A percentile compares a stretch with the other conserved stretches of the same genome.
Evolutionary conservation across 495 filamentous ascomycete species (phyloP).

Genomic region (Neurospora africana): DNA sequence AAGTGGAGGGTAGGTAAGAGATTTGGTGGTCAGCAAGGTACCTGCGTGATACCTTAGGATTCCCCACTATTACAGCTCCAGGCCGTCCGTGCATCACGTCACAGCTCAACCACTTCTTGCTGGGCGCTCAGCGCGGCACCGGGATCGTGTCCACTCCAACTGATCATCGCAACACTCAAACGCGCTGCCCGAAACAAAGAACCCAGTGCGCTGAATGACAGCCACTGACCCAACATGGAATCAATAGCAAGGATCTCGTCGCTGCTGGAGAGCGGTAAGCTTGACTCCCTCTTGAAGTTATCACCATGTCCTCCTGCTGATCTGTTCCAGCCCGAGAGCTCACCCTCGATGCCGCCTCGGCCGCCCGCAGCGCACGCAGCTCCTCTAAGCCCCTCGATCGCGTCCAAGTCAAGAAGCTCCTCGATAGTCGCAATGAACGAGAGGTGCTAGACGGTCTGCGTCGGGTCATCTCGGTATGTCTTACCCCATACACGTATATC

Average conservation of each 20-base stretch:
- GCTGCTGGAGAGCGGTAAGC: conserved; percentile 80
- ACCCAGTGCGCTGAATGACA: conserved; percentile 2
- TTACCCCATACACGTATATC: not conserved
- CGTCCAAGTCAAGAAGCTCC: conserved; percentile 77
- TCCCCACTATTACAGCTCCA: not conserved
- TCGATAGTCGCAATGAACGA: conserved; percentile 87
- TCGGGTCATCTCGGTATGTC: conserved; percentile 73
- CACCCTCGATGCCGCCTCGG: conserved; percentile 89
- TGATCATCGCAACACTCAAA: not conserved
- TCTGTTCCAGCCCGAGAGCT: conserved; percentile 69
- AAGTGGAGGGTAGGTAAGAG: not conserved
- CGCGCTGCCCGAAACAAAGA: not conserved
- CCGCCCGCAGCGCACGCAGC: conserved; percentile 47
- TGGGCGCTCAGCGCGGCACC: not conserved
- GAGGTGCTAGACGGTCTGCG: conserved; percentile 89
- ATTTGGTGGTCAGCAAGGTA: not conserved
- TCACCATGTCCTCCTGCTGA: conserved; percentile 7
- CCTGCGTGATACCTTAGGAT: not conserved
- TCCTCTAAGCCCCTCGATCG: conserved; percentile 41
- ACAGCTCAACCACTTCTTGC: not conserved
- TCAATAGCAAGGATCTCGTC: conserved; percentile 91
- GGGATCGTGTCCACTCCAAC: not conserved
- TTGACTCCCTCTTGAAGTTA: not conserved
- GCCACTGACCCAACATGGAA: conserved; percentile 49
- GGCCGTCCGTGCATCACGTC: not conserved